Evolutionary conservation across 192 early-diverging fungal genomes (phyloP), one percentile per base, ranked within the genome.

Genomic region (Obelidium mucronatum): DNA sequence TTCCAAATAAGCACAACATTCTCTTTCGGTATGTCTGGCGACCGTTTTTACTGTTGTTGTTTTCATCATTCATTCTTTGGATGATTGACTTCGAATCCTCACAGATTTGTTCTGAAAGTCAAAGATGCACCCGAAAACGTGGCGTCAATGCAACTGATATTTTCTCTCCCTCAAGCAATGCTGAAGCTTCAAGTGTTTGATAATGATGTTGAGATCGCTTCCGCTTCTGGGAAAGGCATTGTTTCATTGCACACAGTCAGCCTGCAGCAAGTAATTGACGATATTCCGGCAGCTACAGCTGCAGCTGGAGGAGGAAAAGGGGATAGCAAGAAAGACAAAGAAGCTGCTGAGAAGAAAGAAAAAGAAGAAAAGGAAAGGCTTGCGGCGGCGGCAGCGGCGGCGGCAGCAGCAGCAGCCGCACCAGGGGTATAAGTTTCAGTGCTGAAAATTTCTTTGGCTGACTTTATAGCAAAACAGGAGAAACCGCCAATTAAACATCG

Each of bases 1-100:
- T 76, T 31, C 89, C 82, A 36, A 90, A 89, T 73, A 88, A 88
- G 71, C 86, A 90, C 59, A 82, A 87, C 56, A 74, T 87, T 31
- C 74, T 90, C 3, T 90, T 90, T 52, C 67, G 88, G 81, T 86
- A 44, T 31, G 51, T 28, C 24, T 59, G 13, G 56, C 6, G 13
- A 59, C 13, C 0, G 62, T 35, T 64, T 39, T 64, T 19, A 64
- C 8, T 64, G 17, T 8, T 26, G 55, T 8, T 1, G 8, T 13
- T 8, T 22, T 51, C 48, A 51, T 13, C 22, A 51, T 51, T 51
- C 22, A 51, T 13, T n/a, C n/a, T n/a, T n/a, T n/a, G n/a, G n/a
- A n/a, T n/a, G n/a, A n/a, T n/a, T n/a, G n/a, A n/a, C n/a, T n/a
- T n/a, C n/a, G n/a, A n/a, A n/a, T 48, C 44, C 8, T 48, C 44